These are phyloP conservation scores for Osmozyma mogii DNA, from an alignment of 805 yeast species.

Conservation along the genomic window DNA sequence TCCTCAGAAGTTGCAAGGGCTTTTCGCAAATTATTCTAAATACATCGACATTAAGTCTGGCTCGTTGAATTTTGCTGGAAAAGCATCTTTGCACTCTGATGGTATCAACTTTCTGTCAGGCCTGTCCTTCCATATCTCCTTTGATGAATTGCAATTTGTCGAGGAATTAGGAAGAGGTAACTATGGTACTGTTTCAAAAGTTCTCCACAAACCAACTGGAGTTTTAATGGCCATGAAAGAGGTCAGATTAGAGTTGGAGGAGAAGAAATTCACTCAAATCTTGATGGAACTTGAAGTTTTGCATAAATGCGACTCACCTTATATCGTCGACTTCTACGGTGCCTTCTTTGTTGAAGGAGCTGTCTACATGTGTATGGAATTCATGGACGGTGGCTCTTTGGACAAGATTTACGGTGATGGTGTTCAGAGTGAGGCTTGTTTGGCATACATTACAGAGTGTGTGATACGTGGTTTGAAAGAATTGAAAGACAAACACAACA, in stretches of 20 bases:
- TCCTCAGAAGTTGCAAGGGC: slow-evolving; percentile 38
- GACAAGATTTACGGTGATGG: slow-evolving; percentile 70
- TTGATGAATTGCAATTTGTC: slow-evolving; percentile 73
- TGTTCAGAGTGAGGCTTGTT: slow-evolving; percentile 61
- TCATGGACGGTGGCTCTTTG: slow-evolving; percentile 93
- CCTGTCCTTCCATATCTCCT: slow-evolving; percentile 73
- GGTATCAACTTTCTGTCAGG: slow-evolving; percentile 92
- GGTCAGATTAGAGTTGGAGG: slow-evolving; percentile 87
- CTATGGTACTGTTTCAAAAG: slow-evolving; percentile 93
- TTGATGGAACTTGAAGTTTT: slow-evolving; percentile 92
- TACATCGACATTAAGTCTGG: slow-evolving; percentile 92
- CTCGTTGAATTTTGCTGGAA: slow-evolving; percentile 84
- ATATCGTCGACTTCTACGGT: slow-evolving; percentile 92
- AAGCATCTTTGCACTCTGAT: slow-evolving; percentile 82
- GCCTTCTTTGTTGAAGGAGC: slow-evolving; percentile 98
- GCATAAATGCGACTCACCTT: slow-evolving; percentile 85
- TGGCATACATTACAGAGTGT: slow-evolving; percentile 72
- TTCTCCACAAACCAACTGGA: slow-evolving; percentile 85
- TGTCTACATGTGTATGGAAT: slow-evolving; percentile 96
- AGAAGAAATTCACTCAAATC: slow-evolving; percentile 87
- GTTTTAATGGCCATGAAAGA: slow-evolving; percentile 97
- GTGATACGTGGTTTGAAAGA: slow-evolving; percentile 77
- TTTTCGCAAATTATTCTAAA: slow-evolving; percentile 78
- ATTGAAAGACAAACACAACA: slow-evolving; percentile 83
- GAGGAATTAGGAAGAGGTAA: slow-evolving; percentile 94